Percentiles rank a stretch among this genome's conserved stretches.
These are phyloP conservation scores for Aspergillus indologenus DNA, from an alignment of 495 filamentous ascomycete species.

Conservation along the genomic window DNA sequence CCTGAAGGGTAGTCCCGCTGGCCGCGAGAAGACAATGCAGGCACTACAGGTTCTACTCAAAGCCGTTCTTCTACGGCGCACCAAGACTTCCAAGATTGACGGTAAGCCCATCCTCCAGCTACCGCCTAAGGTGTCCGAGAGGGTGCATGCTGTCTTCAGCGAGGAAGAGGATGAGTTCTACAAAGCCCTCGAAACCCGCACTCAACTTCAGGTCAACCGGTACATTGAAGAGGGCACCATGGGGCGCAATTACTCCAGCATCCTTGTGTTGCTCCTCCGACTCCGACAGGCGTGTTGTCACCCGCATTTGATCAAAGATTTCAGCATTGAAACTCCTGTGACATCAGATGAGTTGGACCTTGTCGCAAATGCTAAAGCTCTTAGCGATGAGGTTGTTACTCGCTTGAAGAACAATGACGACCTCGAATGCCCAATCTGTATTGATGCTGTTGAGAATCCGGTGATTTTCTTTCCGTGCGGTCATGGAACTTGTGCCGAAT, in stretches of 20 bases:
- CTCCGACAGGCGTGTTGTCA: slow-evolving; percentile 87
- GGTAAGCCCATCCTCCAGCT: slow-evolving; percentile 78
- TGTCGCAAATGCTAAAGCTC: slow-evolving; percentile 60
- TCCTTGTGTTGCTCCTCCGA: slow-evolving; percentile 81
- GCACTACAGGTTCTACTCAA: slow-evolving; percentile 79
- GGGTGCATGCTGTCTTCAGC: slow-evolving; percentile 67
- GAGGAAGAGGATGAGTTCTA: slow-evolving; percentile 74
- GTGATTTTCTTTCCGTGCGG: slow-evolving; percentile 83
- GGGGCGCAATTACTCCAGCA: slow-evolving; percentile 76
- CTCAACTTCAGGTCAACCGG: slow-evolving; percentile 70
- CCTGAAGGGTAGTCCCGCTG: slow-evolving; percentile 40
- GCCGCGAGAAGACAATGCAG: slow-evolving; percentile 54
- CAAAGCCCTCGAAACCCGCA: slow-evolving; percentile 61
- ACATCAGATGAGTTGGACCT: slow-evolving; percentile 60
- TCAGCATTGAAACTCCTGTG: slow-evolving; percentile 52
- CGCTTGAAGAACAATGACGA: slow-evolving; percentile 62
- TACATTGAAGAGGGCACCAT: slow-evolving; percentile 70
- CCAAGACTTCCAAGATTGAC: slow-evolving; percentile 79
- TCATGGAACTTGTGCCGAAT: slow-evolving; percentile 76
- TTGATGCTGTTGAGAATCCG: slow-evolving; percentile 71
- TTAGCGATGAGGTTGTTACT: slow-evolving; percentile 58
- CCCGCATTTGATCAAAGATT: slow-evolving; percentile 81
- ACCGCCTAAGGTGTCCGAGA: slow-evolving; percentile 64
- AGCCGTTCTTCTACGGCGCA: slow-evolving; percentile 80
- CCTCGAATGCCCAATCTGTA: slow-evolving; percentile 76